phyloP scores from a whole-genome alignment of 2,329 filamentous ascomycete species.

The Colletotrichum abscissum region DNA sequence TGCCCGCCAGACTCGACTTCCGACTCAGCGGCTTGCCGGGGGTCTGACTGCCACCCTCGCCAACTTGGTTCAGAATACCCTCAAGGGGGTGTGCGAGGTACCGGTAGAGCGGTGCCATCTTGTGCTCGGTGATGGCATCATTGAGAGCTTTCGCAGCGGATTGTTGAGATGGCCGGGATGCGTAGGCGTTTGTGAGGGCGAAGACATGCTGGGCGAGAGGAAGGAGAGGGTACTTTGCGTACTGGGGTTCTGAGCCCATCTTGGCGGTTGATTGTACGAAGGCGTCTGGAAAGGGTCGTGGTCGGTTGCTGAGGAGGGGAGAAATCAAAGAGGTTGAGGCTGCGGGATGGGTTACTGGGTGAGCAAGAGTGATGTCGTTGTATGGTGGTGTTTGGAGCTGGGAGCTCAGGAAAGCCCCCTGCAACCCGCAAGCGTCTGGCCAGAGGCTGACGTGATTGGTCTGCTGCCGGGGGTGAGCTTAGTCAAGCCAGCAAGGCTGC shows the following conservation, averaged over 20 bases:
- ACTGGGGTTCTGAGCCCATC: conserved; percentile 85
- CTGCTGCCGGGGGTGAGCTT: conserved; percentile 19
- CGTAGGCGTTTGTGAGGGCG: conserved; percentile 84
- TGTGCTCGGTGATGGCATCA: conserved; percentile 84
- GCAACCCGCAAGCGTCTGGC: conserved; percentile 30
- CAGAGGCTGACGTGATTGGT: conserved; percentile 28
- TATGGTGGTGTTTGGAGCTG: conserved; percentile 32
- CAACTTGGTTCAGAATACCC: conserved; percentile 81
- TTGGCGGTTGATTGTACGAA: conserved; percentile 16
- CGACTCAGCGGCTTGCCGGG: conserved; percentile 70
- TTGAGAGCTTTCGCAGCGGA: conserved; percentile 78
- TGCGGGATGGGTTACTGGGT: conserved; percentile 14
- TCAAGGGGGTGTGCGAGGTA: conserved; percentile 85
- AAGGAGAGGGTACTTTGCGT: conserved; percentile 86
- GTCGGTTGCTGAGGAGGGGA: background rate
- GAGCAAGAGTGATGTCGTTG: conserved; percentile 34
- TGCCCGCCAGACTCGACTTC: conserved; percentile 77
- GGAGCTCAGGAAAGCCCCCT: conserved; percentile 31
- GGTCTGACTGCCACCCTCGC: conserved; percentile 66
- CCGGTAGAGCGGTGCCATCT: conserved; percentile 89
- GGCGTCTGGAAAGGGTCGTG: background rate
- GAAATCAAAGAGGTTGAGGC: conserved; percentile 11
- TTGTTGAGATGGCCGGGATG: conserved; percentile 74
- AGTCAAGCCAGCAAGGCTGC: conserved; percentile 35
- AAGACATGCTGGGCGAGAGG: conserved; percentile 88